These are phyloP conservation scores for Wolfiporia cocos DNA, from an alignment of 1,284 basidiomycete genomes.

Conservation along the genomic window DNA sequence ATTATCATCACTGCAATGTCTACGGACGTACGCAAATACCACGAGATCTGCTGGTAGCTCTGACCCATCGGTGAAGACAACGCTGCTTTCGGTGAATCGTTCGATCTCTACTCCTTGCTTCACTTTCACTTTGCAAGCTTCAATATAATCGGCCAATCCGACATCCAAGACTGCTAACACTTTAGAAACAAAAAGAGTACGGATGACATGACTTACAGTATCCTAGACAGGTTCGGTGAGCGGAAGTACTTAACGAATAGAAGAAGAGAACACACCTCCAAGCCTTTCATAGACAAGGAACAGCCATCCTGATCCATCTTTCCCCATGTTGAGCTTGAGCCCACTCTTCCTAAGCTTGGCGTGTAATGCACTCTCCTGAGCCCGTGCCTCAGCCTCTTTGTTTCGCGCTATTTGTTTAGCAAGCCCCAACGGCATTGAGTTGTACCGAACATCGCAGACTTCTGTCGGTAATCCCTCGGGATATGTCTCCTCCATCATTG, in stretches of 20 bases:
- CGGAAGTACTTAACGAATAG: slow-evolving; percentile 17
- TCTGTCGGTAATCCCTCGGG: slow-evolving; percentile 36
- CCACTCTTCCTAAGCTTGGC: slow-evolving; percentile 52
- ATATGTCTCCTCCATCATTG: slow-evolving; percentile 20
- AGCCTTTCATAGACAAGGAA: slow-evolving; percentile 30
- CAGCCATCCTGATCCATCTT: slow-evolving; percentile 45
- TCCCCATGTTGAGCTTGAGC: slow-evolving; percentile 51
- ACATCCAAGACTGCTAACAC: neutral
- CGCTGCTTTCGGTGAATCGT: neutral
- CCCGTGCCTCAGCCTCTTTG: slow-evolving; percentile 18
- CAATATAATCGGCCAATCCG: neutral
- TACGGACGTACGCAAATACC: neutral
- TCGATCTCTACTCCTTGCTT: neutral
- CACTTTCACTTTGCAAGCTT: neutral
- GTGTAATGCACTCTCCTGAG: slow-evolving; percentile 37
- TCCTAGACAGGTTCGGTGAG: neutral
- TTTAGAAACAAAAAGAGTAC: neutral
- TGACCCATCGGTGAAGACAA: neutral
- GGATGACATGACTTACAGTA: neutral
- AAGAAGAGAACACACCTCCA: slow-evolving; percentile 23
- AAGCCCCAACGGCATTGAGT: slow-evolving; percentile 33
- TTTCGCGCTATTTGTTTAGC: slow-evolving; percentile 24
- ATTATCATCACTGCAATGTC: neutral
- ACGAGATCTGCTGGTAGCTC: neutral
- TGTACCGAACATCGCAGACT: slow-evolving; percentile 38